These are phyloP conservation scores for Alternaria sp. DNA, from an alignment of 2,329 filamentous ascomycete species.

Conservation along the genomic window DNA sequence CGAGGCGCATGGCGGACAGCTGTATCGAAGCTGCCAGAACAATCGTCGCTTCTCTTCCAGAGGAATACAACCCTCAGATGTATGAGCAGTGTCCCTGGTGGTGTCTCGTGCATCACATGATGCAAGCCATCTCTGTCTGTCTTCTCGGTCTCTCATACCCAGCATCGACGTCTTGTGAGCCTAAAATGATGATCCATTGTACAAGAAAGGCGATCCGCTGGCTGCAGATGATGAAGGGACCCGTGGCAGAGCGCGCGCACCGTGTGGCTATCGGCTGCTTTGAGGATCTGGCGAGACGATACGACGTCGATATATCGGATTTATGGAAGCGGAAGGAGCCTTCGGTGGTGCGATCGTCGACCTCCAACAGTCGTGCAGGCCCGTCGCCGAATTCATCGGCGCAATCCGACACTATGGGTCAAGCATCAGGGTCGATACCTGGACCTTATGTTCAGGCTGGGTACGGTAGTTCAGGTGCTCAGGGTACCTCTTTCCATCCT, in stretches of 20 bases:
- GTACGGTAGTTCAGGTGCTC: background rate
- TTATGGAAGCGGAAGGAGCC: conserved; percentile 8
- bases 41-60: conserved; percentile 45
- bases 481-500: background rate
- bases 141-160: conserved; percentile 47
- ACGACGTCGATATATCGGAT: conserved; percentile 19
- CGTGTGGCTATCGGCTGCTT: conserved; percentile 26
- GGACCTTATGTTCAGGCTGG: background rate
- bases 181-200: conserved; percentile 26
- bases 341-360: background rate
- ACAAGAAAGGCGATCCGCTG: conserved; percentile 42
- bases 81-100: conserved; percentile 51
- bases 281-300: conserved; percentile 24
- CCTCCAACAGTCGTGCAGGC: background rate
- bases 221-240: conserved; percentile 43
- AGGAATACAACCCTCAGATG: conserved; percentile 35
- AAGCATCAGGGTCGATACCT: background rate
- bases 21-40: conserved; percentile 49
- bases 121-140: conserved; percentile 49
- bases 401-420: background rate
- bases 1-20: conserved; percentile 38
- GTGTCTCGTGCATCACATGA: conserved; percentile 48
- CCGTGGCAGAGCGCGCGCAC: conserved; percentile 33
- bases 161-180: conserved; percentile 25
- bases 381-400: background rate